Evolutionary conservation across 2,329 filamentous ascomycete species (phyloP), one percentile per base, ranked within the genome.

Genomic region (Podosphaera xanthii): DNA sequence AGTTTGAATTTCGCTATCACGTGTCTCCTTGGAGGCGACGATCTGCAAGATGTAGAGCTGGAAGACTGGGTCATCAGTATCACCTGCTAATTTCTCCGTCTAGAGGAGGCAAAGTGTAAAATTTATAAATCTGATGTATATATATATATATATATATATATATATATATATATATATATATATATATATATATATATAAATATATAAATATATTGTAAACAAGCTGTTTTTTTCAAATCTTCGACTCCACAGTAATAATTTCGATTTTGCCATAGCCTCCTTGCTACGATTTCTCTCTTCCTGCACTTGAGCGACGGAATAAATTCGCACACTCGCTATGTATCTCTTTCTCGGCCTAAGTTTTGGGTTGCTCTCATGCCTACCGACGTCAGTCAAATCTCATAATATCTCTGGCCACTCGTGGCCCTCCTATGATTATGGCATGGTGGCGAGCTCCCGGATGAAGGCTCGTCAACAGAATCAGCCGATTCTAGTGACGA

Each of bases 381-480:
- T 44, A 3, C n/a, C 10, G 4, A 44, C 40, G 10, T 44, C 40
- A 44, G n/a, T 14, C 40, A 8, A 6, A 14, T 14, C n/a, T 14
- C 40, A 12, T 44, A 44, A 44, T 44, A 12, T 12, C 10, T 6
- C 40, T 44, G 10, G 40, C 10, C 52, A 3, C 22, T 36, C 57
- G 2, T 50, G 14, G 34, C 48, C 57, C 4, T 61, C 62, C 2
- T 65, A 66, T 58, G 58, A 66, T 55, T 66, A 65, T 60, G 63
- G 64, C 1, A 40, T 60, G 1, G 60, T 62, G 22, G 52, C 57
- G 46, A 44, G n/a, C 22, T 58, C 46, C 12, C 33, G 31, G 14
- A 34, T 66, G 4, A 40, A 60, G 7, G 65, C 63, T 46, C 62
- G 64, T 14, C 63, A 65, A 42, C 44, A 50, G 7, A 44, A 44